Conservation (phyloP, 2,329 filamentous ascomycete species). For the Aspergillus calidoustus region DNA sequence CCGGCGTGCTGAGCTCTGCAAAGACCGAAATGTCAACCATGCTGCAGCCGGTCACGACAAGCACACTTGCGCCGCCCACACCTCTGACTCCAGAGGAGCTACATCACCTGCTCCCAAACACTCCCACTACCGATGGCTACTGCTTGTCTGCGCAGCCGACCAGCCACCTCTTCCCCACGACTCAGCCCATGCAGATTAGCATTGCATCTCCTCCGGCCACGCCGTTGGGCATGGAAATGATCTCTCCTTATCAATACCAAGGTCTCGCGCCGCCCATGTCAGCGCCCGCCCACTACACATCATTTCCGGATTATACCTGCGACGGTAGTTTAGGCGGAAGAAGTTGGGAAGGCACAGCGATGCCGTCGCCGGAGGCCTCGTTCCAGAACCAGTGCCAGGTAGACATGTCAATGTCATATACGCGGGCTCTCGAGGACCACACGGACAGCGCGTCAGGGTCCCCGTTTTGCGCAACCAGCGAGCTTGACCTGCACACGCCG, state of each 20-base stretch:
- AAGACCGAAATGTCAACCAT: slow-evolving; percentile 40
- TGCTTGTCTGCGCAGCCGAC: slow-evolving; percentile 41
- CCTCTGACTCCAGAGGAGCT: slow-evolving; percentile 50
- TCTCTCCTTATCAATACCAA: slow-evolving; percentile 44
- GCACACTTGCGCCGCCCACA: slow-evolving; percentile 47
- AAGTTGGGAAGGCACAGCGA: slow-evolving; percentile 47
- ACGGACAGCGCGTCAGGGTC: slow-evolving; percentile 37
- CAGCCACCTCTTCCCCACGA: slow-evolving; percentile 41
- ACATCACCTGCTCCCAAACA: slow-evolving; percentile 46
- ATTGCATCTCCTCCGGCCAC: slow-evolving; percentile 52
- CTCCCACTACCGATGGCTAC: slow-evolving; percentile 45
- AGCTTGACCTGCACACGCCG: slow-evolving; percentile 33
- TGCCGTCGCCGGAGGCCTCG: slow-evolving; percentile 47
- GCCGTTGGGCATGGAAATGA: slow-evolving; percentile 44
- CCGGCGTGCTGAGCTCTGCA: slow-evolving; percentile 39
- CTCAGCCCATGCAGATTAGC: slow-evolving; percentile 47
- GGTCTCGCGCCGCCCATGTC: slow-evolving; percentile 46
- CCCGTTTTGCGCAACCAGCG: slow-evolving; percentile 39
- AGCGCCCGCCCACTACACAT: slow-evolving; percentile 48
- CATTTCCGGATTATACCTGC: slow-evolving; percentile 48
- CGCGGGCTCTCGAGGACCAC: slow-evolving; percentile 38
- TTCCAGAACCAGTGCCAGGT: slow-evolving; percentile 42
- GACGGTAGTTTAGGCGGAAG: slow-evolving; percentile 44
- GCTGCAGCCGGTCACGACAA: slow-evolving; percentile 41
- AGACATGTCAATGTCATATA: slow-evolving; percentile 44